Evolutionary conservation across 257 asterid species (phyloP).

Genomic region (Nicotiana attenuata): DNA sequence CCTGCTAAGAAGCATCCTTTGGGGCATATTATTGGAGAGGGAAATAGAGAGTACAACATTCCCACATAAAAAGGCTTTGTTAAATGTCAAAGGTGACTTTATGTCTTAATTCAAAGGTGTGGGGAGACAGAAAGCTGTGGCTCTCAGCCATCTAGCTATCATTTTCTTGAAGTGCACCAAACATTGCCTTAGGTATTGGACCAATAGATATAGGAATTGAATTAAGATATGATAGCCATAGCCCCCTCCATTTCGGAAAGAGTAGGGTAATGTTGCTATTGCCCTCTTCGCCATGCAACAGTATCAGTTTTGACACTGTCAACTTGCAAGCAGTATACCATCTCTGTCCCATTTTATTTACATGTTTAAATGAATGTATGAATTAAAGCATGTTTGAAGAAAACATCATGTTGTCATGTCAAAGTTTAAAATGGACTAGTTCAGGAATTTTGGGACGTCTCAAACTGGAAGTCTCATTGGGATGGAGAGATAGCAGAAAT

Average conservation of each 20-base stretch:
- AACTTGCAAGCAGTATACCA: background rate
- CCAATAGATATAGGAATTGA: background rate
- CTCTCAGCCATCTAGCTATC: background rate
- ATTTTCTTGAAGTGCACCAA: background rate
- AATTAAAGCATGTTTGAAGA: background rate
- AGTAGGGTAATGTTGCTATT: background rate
- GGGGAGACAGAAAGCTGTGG: background rate
- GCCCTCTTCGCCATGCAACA: slow-evolving; percentile 21
- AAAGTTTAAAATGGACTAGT: background rate
- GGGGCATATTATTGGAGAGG: background rate
- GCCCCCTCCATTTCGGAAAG: background rate
- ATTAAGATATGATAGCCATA: background rate
- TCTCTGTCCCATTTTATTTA: background rate
- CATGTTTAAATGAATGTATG: background rate
- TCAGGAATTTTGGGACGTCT: background rate
- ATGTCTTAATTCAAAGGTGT: background rate
- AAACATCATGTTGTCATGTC: background rate
- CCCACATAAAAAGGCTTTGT: background rate
- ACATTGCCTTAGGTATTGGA: background rate
- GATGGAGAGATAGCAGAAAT: background rate
- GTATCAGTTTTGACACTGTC: background rate
- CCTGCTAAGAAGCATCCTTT: too few species aligned
- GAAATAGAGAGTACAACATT: background rate
- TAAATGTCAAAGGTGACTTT: background rate
- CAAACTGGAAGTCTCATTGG: background rate